phyloP scores from a whole-genome alignment of 2,329 filamentous ascomycete genomes.

The Emericellopsis atlantica region DNA sequence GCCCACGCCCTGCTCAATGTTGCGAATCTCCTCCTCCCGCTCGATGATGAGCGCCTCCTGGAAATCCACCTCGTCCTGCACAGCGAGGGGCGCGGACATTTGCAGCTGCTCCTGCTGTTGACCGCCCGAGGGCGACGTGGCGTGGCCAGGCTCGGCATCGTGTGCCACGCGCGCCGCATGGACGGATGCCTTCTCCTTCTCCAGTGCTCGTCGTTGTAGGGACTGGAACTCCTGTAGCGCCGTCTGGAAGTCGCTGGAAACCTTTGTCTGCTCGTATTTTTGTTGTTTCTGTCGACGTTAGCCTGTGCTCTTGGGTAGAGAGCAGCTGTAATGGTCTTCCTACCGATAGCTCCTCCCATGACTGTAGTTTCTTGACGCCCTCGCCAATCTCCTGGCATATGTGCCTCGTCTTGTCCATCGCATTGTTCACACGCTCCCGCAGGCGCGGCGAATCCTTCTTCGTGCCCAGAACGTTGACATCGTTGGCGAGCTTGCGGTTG shows the following conservation, averaged over 20 bases:
- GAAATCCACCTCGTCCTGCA: slow-evolving; percentile 94
- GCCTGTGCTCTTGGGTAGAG: too few species aligned
- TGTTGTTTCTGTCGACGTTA: slow-evolving; percentile 60
- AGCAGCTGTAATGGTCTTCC: slow-evolving; percentile 11
- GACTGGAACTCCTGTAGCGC: slow-evolving; percentile 83
- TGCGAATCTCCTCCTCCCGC: slow-evolving; percentile 91
- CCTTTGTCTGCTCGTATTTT: slow-evolving; percentile 91
- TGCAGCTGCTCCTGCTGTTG: slow-evolving; percentile 51
- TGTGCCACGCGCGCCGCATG: slow-evolving; percentile 71
- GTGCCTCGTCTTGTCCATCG: slow-evolving; percentile 74
- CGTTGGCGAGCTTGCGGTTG: slow-evolving; percentile 71
- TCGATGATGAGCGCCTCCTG: slow-evolving; percentile 93
- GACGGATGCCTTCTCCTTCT: slow-evolving; percentile 83
- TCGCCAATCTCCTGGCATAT: slow-evolving; percentile 89
- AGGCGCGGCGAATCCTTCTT: slow-evolving; percentile 84
- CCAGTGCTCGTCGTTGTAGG: slow-evolving; percentile 79
- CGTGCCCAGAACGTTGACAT: slow-evolving; percentile 77
- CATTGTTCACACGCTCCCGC: slow-evolving; percentile 77
- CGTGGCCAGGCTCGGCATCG: slow-evolving; percentile 39
- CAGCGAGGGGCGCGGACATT: slow-evolving; percentile 67
- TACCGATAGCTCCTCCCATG: slow-evolving; percentile 75
- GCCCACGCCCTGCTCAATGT: slow-evolving; percentile 91
- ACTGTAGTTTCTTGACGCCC: slow-evolving; percentile 82
- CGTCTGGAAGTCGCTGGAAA: slow-evolving; percentile 84
- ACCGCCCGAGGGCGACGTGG: slow-evolving; percentile 9